Conservation (phyloP, 768 basidiomycete species). For the Boletellus emodensis region DNA sequence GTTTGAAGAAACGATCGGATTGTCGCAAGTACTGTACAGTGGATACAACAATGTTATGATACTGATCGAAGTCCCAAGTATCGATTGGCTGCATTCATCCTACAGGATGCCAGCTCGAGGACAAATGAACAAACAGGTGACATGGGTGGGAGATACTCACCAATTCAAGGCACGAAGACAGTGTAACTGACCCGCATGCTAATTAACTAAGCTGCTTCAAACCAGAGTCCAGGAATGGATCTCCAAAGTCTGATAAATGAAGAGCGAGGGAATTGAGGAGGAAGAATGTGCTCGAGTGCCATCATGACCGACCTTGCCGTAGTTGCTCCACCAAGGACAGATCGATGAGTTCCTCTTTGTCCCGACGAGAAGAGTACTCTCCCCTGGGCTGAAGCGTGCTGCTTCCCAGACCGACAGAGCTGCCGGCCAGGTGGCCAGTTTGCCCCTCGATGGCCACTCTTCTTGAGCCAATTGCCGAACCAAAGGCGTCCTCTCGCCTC, state of each 20-base stretch:
- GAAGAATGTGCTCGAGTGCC: background rate
- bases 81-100: background rate
- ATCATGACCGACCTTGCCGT: conserved; percentile 44
- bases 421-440: conserved; percentile 5
- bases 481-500: conserved; percentile 42
- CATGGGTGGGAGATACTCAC: conserved; percentile 7
- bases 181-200: background rate
- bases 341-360: conserved; percentile 57
- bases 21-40: background rate
- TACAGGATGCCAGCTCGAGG: background rate
- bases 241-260: conserved; percentile 44
- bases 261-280: background rate
- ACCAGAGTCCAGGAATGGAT: conserved; percentile 46
- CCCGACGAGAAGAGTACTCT: conserved; percentile 42
- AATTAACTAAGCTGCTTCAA: conserved; percentile 27
- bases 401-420: conserved; percentile 11
- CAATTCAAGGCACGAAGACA: background rate
- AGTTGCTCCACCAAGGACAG: conserved; percentile 45
- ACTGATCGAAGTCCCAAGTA: background rate
- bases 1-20: background rate
- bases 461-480: conserved; percentile 17
- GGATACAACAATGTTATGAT: conserved; percentile 3
- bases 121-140: conserved; percentile 3
- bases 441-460: conserved; percentile 25
- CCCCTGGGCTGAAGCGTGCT: conserved; percentile 27